These are phyloP conservation scores for Colletotrichum sp. DNA, from an alignment of 2,329 filamentous ascomycete genomes.

Conservation along the genomic window DNA sequence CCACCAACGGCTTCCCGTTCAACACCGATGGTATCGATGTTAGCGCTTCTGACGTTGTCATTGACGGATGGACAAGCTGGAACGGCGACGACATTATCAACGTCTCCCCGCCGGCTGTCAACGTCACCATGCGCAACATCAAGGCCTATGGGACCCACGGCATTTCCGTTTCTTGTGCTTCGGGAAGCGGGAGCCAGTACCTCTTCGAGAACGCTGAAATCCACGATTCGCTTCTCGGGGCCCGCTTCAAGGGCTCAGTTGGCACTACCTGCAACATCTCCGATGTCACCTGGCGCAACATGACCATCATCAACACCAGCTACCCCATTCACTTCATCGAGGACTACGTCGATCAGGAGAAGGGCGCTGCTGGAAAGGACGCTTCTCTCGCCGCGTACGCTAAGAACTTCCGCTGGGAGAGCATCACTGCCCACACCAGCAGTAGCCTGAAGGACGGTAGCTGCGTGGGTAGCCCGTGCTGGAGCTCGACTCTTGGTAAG, in stretches of 20 bases:
- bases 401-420: conserved; percentile 4
- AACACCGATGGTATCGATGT: conserved; percentile 9
- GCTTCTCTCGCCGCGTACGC: background rate
- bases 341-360: conserved; percentile 12
- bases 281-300: conserved; percentile 2
- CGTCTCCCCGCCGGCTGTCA: background rate
- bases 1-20: background rate
- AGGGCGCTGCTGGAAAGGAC: background rate
- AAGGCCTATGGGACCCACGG: conserved; percentile 2
- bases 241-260: conserved; percentile 7
- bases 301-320: background rate
- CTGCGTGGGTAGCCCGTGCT: background rate
- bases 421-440: background rate
- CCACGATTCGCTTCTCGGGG: background rate
- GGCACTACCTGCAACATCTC: conserved; percentile 4
- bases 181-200: background rate
- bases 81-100: conserved; percentile 14
- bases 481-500: conserved; percentile 1
- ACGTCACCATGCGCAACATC: conserved; percentile 10
- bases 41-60: background rate
- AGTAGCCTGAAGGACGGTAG: background rate
- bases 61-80: background rate
- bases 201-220: conserved; percentile 4
- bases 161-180: background rate
- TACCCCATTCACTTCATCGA: conserved; percentile 13